phyloP scores from a whole-genome alignment of 1,284 basidiomycete species.

The Boletus sp. region DNA sequence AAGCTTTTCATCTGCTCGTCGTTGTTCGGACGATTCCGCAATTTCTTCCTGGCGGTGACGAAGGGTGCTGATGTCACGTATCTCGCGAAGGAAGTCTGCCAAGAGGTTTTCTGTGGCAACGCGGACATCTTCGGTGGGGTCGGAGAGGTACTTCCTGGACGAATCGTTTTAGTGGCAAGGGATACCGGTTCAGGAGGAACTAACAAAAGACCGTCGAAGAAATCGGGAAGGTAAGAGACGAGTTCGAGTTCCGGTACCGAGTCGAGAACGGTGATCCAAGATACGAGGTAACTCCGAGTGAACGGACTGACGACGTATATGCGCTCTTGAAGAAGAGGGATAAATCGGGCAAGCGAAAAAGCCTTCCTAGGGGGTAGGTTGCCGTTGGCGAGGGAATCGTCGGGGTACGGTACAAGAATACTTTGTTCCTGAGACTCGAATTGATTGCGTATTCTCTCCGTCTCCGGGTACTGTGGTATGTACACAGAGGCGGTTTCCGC shows the following conservation, averaged over 20 bases:
- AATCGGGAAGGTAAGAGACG: slow-evolving; percentile 92
- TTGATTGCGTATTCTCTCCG: slow-evolving; percentile 61
- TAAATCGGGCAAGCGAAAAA: slow-evolving; percentile 94
- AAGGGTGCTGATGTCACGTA: slow-evolving; percentile 81
- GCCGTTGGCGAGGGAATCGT: slow-evolving; percentile 51
- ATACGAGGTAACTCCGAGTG: slow-evolving; percentile 94
- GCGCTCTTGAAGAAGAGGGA: slow-evolving; percentile 91
- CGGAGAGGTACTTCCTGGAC: slow-evolving; percentile 89
- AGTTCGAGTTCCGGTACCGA: slow-evolving; percentile 97
- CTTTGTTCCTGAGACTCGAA: slow-evolving; percentile 49
- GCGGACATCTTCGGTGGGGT: slow-evolving; percentile 93
- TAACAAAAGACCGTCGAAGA: slow-evolving; percentile 91
- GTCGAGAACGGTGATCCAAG: slow-evolving; percentile 96
- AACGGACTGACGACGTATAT: slow-evolving; percentile 97
- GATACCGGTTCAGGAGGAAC: slow-evolving; percentile 39
- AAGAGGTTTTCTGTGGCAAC: slow-evolving; percentile 91
- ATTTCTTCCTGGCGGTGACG: slow-evolving; percentile 65
- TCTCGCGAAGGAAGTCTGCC: slow-evolving; percentile 92
- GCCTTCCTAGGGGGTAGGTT: slow-evolving; percentile 64
- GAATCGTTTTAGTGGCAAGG: slow-evolving; percentile 17
- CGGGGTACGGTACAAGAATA: slow-evolving; percentile 68
- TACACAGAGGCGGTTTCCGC: slow-evolving; percentile 96
- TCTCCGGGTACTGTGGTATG: slow-evolving; percentile 87
- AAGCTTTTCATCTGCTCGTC: slow-evolving; percentile 48
- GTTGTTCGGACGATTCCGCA: slow-evolving; percentile 45